These are phyloP conservation scores for Kwoniella dejecticola DNA, from an alignment of 768 basidiomycete genomes.

Conservation along the genomic window DNA sequence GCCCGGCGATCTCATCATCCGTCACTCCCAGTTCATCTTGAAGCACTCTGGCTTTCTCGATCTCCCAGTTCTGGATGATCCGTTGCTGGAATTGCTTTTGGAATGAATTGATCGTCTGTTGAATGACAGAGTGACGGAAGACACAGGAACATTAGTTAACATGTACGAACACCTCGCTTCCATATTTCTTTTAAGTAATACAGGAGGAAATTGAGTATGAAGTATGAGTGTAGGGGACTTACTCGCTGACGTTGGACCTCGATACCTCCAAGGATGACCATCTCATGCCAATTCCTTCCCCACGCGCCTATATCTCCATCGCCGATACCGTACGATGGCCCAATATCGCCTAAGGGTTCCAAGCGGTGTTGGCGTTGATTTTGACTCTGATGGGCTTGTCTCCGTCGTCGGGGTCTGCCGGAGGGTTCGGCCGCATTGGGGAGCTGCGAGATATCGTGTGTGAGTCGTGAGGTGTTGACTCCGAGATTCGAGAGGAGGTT, in stretches of 20 bases:
- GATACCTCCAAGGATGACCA: slow-evolving; percentile 48
- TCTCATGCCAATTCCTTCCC: slow-evolving; percentile 51
- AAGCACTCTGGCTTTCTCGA: slow-evolving; percentile 41
- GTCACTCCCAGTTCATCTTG: slow-evolving; percentile 52
- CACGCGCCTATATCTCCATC: slow-evolving; percentile 43
- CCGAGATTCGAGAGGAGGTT: slow-evolving; percentile 92
- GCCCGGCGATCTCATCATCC: slow-evolving; percentile 40
- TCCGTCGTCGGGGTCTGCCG: slow-evolving; percentile 11
- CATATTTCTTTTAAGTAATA: too few relatives aligned
- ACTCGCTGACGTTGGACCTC: slow-evolving; percentile 47
- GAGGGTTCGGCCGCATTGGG: slow-evolving; percentile 23
- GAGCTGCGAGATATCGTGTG: slow-evolving; percentile 65
- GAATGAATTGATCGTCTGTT: slow-evolving; percentile 44
- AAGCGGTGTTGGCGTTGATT: not conserved
- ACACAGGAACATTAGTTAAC: too few relatives aligned
- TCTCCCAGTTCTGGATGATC: slow-evolving; percentile 48
- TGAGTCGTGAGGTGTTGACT: slow-evolving; percentile 86
- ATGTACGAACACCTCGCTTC: too few relatives aligned
- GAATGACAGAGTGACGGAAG: not conserved
- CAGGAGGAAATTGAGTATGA: too few relatives aligned
- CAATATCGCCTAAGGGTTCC: slow-evolving; percentile 27
- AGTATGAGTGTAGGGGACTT: slow-evolving; percentile 2
- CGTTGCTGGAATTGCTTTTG: slow-evolving; percentile 46
- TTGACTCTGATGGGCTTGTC: too few relatives aligned
- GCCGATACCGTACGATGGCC: slow-evolving; percentile 23